These are phyloP conservation scores for Amanita thiersii DNA, from an alignment of 768 basidiomycete species.

Conservation along the genomic window DNA sequence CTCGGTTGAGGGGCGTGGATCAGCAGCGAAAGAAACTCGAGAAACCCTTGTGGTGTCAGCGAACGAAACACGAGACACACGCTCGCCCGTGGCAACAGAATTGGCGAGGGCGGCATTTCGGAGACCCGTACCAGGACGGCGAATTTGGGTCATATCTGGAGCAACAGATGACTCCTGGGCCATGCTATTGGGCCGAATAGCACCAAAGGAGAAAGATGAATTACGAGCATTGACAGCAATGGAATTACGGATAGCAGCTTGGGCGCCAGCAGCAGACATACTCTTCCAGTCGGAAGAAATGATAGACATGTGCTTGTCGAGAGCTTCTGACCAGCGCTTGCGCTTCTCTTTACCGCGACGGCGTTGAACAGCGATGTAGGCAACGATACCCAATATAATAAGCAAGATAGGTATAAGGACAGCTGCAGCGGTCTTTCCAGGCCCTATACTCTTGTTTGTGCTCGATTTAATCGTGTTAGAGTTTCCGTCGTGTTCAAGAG, in stretches of 20 bases:
- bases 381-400: conserved; percentile 30
- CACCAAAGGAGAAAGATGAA: conserved; percentile 50
- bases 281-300: conserved; percentile 74
- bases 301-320: conserved; percentile 82
- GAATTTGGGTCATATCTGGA: conserved; percentile 33
- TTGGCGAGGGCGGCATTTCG: conserved; percentile 32
- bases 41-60: conserved; percentile 43
- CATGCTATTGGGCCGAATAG: conserved; percentile 41
- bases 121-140: conserved; percentile 39
- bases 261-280: conserved; percentile 61
- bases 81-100: conserved; percentile 20
- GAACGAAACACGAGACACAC: conserved; percentile 60
- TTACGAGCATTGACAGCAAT: conserved; percentile 42
- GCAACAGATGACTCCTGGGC: conserved; percentile 34
- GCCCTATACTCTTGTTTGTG: conserved; percentile 21
- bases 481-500: conserved; percentile 29
- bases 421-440: conserved; percentile 56
- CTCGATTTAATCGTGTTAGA: conserved; percentile 19
- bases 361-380: conserved; percentile 50
- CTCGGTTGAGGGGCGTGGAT: conserved; percentile 32
- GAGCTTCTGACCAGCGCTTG: conserved; percentile 50
- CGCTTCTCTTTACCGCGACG: conserved; percentile 40
- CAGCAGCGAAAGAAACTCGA: conserved; percentile 30
- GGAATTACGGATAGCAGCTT: conserved; percentile 63
- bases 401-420: conserved; percentile 60